Conservation (phyloP, 2,329 filamentous ascomycete species). For the Xylariaceae sp. region DNA sequence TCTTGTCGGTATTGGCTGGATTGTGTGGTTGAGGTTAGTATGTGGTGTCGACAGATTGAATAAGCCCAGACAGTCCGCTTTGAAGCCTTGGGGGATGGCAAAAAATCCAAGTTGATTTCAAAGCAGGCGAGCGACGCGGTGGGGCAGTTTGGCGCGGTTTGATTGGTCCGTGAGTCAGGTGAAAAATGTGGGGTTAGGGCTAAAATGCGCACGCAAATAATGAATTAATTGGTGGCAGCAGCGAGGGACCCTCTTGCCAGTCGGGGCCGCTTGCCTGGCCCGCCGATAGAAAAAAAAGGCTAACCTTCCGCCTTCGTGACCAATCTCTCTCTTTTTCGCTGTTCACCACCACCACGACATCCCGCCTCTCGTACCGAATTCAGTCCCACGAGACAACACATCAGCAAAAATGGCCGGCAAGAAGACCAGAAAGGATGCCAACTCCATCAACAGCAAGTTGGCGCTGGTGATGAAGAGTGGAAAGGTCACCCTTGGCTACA, state of each 20-base stretch:
- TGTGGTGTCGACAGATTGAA: constrained; percentile 29
- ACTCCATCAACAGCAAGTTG: constrained; percentile 51
- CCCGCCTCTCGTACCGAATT: not conserved
- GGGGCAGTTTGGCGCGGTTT: constrained; percentile 13
- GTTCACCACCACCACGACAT: constrained; percentile 13
- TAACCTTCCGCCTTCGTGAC: not conserved
- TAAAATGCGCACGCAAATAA: constrained; percentile 20
- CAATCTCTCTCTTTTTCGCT: not conserved
- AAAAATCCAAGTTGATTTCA: constrained; percentile 46
- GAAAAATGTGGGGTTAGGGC: constrained; percentile 37
- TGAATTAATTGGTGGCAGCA: constrained; percentile 11
- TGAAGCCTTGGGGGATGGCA: constrained; percentile 28
- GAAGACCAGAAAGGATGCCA: constrained; percentile 86
- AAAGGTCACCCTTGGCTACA: constrained; percentile 81
- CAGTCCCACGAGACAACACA: constrained; percentile 21
- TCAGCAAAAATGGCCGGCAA: constrained; percentile 55
- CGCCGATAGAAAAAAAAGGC: constrained; percentile 3
- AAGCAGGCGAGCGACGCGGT: constrained; percentile 40
- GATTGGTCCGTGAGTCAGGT: constrained; percentile 17
- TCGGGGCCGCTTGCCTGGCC: not conserved
- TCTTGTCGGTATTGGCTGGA: constrained; percentile 64
- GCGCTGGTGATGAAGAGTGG: constrained; percentile 42
- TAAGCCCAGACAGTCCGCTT: constrained; percentile 30
- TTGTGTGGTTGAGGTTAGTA: constrained; percentile 29
- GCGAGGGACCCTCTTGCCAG: constrained; percentile 2